These are phyloP conservation scores for Prunus davidiana DNA, from an alignment of 306 rosid species.

Conservation along the genomic window DNA sequence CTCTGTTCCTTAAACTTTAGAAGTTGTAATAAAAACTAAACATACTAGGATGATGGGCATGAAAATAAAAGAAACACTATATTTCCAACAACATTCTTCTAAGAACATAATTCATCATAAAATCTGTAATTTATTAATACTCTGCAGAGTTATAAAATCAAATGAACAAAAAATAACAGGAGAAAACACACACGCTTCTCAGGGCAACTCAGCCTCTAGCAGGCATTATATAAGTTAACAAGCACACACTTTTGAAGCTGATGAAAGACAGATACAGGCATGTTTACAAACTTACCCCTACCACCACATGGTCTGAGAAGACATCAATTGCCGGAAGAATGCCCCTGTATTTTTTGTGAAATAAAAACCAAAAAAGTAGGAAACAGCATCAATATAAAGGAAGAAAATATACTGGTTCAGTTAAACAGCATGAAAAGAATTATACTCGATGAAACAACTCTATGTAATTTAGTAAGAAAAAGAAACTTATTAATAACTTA, in stretches of 20 bases:
- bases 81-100: neutral
- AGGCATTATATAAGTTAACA: neutral
- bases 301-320: conserved; percentile 70
- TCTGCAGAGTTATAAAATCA: neutral
- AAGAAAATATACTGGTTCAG: neutral
- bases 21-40: neutral
- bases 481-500: neutral
- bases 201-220: neutral
- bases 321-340: conserved; percentile 91
- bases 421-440: neutral
- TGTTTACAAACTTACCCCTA: conserved; percentile 75
- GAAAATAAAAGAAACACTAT: neutral
- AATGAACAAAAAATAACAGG: neutral
- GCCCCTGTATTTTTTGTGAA: conserved; percentile 56
- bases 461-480: neutral
- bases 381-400: neutral
- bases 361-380: neutral
- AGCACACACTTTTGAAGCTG: neutral
- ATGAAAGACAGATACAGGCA: conserved; percentile 12
- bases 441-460: neutral
- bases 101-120: neutral
- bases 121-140: neutral
- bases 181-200: neutral
- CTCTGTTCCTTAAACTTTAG: neutral
- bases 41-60: neutral